These are phyloP conservation scores for Scutellaria barbata DNA, from an alignment of 257 asterid genomes.

Conservation along the genomic window DNA sequence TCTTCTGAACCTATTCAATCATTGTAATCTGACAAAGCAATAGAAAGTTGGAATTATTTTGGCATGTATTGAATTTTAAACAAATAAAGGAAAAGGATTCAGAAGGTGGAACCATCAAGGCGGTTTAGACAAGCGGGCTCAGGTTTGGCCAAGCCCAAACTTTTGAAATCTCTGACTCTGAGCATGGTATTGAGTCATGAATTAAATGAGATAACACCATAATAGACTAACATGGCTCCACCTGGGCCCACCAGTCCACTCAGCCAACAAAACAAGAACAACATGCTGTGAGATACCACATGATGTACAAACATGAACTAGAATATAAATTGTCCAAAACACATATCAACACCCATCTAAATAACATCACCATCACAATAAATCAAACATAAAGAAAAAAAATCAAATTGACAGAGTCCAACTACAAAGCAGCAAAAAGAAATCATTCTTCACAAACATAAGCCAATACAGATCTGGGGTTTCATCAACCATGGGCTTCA, in stretches of 20 bases:
- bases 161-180: constrained; percentile 8
- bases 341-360: neutral
- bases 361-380: constrained; percentile 9
- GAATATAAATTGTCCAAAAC: constrained; percentile 6
- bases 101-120: neutral
- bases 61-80: neutral
- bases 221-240: constrained; percentile 13
- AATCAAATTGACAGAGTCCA: constrained; percentile 21
- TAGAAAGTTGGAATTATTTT: neutral
- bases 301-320: constrained; percentile 1
- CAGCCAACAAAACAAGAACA: constrained; percentile 28
- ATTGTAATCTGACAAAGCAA: neutral
- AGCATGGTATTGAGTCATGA: neutral
- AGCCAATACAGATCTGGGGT: constrained; percentile 39
- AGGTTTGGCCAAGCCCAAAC: neutral
- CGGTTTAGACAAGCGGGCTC: neutral
- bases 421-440: constrained; percentile 19
- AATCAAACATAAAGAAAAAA: constrained; percentile 8
- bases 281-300: neutral
- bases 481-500: constrained; percentile 34
- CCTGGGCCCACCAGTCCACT: constrained; percentile 23
- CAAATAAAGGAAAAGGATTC: neutral
- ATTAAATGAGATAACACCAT: neutral
- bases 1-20: neutral
- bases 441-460: constrained; percentile 26